Evolutionary conservation across 495 filamentous ascomycete species (phyloP).

Genomic region (Penicillium taxi): DNA sequence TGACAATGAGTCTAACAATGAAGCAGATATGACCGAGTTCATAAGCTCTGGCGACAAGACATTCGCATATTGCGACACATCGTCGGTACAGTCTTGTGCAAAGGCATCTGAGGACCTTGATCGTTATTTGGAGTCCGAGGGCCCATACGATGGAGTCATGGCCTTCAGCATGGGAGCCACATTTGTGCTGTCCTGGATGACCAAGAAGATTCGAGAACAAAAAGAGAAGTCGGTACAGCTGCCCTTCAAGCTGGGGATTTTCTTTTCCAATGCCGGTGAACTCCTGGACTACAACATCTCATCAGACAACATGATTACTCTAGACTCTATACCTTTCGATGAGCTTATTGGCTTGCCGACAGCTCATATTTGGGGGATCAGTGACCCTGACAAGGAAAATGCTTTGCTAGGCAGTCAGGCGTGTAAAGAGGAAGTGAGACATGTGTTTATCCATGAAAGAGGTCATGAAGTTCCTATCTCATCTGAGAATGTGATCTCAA

Average conservation of each 20-base stretch:
- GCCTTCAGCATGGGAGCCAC: slow-evolving; percentile 4
- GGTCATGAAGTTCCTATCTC: no score
- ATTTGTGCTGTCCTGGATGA: neutral
- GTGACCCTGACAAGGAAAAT: no score
- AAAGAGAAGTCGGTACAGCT: neutral
- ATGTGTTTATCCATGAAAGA: no score
- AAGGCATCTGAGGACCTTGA: slow-evolving; percentile 14
- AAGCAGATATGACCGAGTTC: no score
- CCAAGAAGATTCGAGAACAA: neutral
- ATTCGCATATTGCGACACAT: slow-evolving; percentile 15
- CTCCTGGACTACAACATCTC: neutral
- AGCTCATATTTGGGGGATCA: slow-evolving; percentile 25
- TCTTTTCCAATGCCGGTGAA: neutral
- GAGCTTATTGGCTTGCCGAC: slow-evolving; percentile 18
- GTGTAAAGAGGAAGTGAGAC: no score
- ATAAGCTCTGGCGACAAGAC: no score
- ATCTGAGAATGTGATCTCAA: no score
- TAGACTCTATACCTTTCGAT: neutral
- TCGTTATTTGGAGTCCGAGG: slow-evolving; percentile 2
- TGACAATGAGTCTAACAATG: no score
- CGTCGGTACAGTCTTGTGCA: neutral
- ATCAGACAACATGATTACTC: neutral
- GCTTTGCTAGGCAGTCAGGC: no score
- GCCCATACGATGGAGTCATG: slow-evolving; percentile 11
- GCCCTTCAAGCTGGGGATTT: neutral